Evolutionary conservation across 2,329 filamentous ascomycete genomes (phyloP), one percentile per base, ranked within the genome.

Genomic region (Dactylella cylindrospora): DNA sequence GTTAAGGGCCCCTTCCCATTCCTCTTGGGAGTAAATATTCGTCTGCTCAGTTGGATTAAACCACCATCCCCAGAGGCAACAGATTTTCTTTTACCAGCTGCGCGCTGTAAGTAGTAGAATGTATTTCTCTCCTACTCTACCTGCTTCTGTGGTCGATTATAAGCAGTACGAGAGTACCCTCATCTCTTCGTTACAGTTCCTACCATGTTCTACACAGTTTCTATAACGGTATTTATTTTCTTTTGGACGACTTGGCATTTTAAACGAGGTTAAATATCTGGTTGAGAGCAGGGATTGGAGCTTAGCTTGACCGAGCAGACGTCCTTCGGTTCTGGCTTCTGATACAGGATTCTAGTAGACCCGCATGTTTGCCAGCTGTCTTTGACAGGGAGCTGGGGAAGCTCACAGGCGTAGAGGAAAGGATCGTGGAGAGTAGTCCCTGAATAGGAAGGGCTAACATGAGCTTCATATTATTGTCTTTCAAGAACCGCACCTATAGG

Each of bases 321-420:
- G 29, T 43, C 47, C n/a, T 53, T 61, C 55, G 55, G 55, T 43
- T 61, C 52, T 53, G 47, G 41, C 47, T 61, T 53, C 55, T 61
- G 55, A 53, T 43, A 61, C 29, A 36, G 55, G 55, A 52, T 49
- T 49, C 44, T 31, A n/a, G n/a, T n/a, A n/a, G n/a, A n/a, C 52
- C 43, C 52, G n/a, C n/a, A 49, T 57, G 12, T 46, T 39, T 53
- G 55, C 55, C 55, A 61, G 47, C 55, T 61, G 47, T 53, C 41
- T 38, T 13, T 51, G 54, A 52, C 47, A 46, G 51, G 45, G 39
- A 40, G 38, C 38, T 15, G 39, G 36, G 36, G 39, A 20, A 50
- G 23, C 45, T 36, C 46, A 31, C 41, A 12, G 29, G 41, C 29
- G n/a, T n/a, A n/a, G n/a, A n/a, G n/a, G n/a, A n/a, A 45, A 20